Percentiles rank a stretch among this genome's conserved stretches.
These are phyloP conservation scores for Lojkania enalia DNA, from an alignment of 2,329 filamentous ascomycete species.

Conservation along the genomic window DNA sequence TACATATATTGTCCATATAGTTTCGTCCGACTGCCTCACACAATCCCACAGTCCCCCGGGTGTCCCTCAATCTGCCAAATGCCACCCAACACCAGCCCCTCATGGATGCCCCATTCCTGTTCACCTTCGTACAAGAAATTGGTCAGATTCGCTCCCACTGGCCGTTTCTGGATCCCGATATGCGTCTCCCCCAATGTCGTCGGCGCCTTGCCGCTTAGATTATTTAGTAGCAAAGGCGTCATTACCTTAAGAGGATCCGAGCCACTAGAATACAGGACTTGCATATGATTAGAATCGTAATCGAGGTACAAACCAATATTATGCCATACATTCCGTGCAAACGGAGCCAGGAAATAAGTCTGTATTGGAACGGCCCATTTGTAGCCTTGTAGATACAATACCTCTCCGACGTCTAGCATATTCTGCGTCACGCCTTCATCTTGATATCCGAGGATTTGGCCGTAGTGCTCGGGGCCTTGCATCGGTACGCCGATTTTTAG, in stretches of 20 bases:
- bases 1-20: no score
- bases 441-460: conserved; percentile 1
- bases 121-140: conserved; percentile 5
- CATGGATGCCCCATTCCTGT: conserved; percentile 3
- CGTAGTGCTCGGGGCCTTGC: not conserved
- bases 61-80: conserved; percentile 5
- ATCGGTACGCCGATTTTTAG: conserved; percentile 4
- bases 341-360: conserved; percentile 4
- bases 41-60: not conserved
- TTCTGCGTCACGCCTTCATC: not conserved
- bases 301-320: conserved; percentile 6
- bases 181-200: conserved; percentile 72
- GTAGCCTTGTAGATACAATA: conserved; percentile 6
- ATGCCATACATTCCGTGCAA: conserved; percentile 1
- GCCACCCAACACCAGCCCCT: conserved; percentile 4
- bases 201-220: conserved; percentile 49
- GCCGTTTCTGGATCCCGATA: conserved; percentile 4
- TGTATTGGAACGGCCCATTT: conserved; percentile 5
- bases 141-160: conserved; percentile 3
- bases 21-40: not conserved
- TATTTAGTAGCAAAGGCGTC: conserved; percentile 1
- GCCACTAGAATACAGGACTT: conserved; percentile 2
- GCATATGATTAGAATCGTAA: conserved; percentile 2
- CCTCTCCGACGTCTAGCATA: not conserved
- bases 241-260: not conserved